A percentile compares a stretch with the other conserved stretches of the same genome.
Evolutionary conservation across 1,284 basidiomycete species (phyloP).

Genomic region (Somion occarium): DNA sequence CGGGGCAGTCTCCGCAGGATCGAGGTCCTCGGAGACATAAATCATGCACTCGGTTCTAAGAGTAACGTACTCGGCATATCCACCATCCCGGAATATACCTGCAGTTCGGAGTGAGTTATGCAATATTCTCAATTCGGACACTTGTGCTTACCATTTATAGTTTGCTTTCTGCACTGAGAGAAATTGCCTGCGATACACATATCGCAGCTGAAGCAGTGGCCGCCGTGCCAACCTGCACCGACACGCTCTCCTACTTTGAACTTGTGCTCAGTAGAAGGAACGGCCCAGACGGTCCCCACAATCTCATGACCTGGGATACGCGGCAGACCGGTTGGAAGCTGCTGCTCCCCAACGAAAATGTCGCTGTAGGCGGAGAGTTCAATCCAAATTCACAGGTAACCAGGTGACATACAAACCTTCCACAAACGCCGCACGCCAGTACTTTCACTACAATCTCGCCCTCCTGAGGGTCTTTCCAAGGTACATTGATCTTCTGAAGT

Average conservation of each 20-base stretch:
- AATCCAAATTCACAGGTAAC: neutral
- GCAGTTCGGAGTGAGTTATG: neutral
- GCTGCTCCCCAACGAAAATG: constrained; percentile 15
- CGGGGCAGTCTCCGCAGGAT: constrained; percentile 34
- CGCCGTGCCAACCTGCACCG: constrained; percentile 25
- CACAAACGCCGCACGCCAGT: constrained; percentile 24
- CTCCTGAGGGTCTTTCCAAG: constrained; percentile 26
- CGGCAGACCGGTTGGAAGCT: constrained; percentile 14
- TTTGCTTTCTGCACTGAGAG: constrained; percentile 10
- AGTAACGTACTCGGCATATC: constrained; percentile 29
- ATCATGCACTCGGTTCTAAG: constrained; percentile 30
- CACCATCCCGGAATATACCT: constrained; percentile 31
- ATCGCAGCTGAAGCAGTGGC: constrained; percentile 21
- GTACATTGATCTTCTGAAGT: constrained; percentile 9
- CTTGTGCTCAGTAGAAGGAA: constrained; percentile 14
- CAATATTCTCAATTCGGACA: neutral
- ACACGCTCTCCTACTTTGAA: constrained; percentile 26
- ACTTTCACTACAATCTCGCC: constrained; percentile 32
- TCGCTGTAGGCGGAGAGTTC: no score
- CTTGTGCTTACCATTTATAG: constrained; percentile 14
- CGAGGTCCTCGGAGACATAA: constrained; percentile 26
- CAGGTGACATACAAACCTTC: constrained; percentile 13
- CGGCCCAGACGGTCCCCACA: constrained; percentile 22
- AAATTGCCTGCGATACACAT: constrained; percentile 21
- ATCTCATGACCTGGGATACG: constrained; percentile 25